Percentiles rank a stretch among this genome's conserved stretches.
Conservation (phyloP, 2,329 filamentous ascomycete species). For the Beauveria scarabaeidicola region DNA sequence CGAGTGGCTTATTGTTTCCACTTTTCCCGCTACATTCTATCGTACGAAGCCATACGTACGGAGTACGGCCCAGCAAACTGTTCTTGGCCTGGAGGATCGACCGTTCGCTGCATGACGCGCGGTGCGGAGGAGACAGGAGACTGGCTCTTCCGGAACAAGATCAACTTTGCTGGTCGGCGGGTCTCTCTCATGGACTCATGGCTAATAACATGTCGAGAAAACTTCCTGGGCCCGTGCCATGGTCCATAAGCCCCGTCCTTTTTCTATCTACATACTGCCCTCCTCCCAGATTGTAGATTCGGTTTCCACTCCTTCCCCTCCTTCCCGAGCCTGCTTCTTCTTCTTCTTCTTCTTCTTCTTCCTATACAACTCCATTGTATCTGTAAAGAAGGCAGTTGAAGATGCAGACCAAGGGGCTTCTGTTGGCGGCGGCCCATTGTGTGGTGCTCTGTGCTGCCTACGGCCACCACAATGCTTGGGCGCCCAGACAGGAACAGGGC, state of each 20-base stretch:
- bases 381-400: slow-evolving; percentile 3
- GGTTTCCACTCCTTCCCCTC: neutral
- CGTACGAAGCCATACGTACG: too few relatives aligned
- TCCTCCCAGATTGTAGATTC: neutral
- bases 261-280: neutral
- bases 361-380: neutral
- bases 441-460: neutral
- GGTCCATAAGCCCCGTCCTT: neutral
- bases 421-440: slow-evolving; percentile 3
- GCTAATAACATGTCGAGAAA: neutral
- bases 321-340: neutral
- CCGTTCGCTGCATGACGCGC: slow-evolving; percentile 4
- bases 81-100: neutral
- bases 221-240: neutral
- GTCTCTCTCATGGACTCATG: neutral
- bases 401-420: slow-evolving; percentile 7
- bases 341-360: neutral
- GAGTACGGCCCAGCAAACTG: neutral
- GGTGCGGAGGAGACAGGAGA: slow-evolving; percentile 5
- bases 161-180: neutral
- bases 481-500: slow-evolving; percentile 1
- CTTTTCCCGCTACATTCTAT: neutral
- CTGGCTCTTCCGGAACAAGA: slow-evolving; percentile 3
- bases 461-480: neutral
- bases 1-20: neutral